These are phyloP conservation scores for Alnus rubra DNA, from an alignment of 306 rosid genomes.

Conservation along the genomic window DNA sequence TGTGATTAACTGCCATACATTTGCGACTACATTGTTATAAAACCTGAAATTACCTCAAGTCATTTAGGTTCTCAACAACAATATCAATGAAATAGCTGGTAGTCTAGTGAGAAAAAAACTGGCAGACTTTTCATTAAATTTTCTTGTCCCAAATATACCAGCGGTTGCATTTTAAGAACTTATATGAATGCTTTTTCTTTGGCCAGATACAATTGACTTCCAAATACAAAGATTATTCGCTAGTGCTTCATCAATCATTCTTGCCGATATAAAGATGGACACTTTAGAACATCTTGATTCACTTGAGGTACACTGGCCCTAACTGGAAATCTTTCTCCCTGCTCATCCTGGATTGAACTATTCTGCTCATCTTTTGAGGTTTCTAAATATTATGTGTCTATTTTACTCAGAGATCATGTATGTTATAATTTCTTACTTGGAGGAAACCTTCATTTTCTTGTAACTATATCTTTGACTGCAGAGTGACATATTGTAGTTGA, in stretches of 20 bases:
- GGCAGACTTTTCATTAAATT: neutral
- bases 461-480: conserved; percentile 3
- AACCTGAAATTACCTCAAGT: conserved; percentile 1
- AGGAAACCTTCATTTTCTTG: neutral
- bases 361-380: neutral
- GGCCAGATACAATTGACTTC: conserved; percentile 60
- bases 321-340: conserved; percentile 6
- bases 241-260: conserved; percentile 59
- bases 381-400: conserved; percentile 2
- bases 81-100: conserved; percentile 1
- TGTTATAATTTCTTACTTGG: conserved; percentile 8
- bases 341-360: conserved; percentile 16
- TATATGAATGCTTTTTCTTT: neutral
- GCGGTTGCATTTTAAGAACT: neutral
- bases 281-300: conserved; percentile 68
- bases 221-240: conserved; percentile 63
- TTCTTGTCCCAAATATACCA: neutral
- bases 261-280: conserved; percentile 58
- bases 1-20: neutral
- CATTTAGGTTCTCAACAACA: conserved; percentile 10
- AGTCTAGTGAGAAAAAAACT: neutral
- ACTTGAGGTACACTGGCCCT: conserved; percentile 55
- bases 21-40: neutral
- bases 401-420: conserved; percentile 12
- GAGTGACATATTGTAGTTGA: conserved; percentile 11